phyloP scores from a whole-genome alignment of 176 grass and related monocot genomes.

The Pontederia paniculata region DNA sequence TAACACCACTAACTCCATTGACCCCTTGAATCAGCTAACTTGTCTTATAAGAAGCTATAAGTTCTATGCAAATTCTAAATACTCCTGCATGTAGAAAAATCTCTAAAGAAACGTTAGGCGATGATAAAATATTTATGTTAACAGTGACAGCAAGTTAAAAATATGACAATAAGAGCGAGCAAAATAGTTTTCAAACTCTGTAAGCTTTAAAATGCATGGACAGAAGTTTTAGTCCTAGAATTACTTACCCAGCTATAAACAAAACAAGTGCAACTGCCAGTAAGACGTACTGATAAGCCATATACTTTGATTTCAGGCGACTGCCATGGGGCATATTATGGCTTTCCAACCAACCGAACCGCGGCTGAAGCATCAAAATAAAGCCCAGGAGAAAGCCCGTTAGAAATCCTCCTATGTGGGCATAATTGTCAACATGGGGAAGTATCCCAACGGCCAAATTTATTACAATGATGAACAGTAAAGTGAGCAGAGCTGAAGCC shows the following conservation, averaged over 20 bases:
- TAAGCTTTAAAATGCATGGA: no score
- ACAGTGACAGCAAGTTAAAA: no score
- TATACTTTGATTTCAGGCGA: conserved; percentile 4
- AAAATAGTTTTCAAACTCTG: no score
- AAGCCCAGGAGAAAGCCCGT: conserved; percentile 7
- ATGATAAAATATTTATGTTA: no score
- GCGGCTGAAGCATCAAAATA: conserved; percentile 1
- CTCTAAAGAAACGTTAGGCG: no score
- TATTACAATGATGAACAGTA: neutral
- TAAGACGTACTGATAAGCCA: neutral
- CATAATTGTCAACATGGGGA: conserved; percentile 1
- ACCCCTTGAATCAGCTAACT: no score
- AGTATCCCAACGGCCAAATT: conserved; percentile 1
- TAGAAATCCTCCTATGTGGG: conserved; percentile 4
- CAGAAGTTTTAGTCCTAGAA: neutral
- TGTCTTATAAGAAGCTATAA: no score
- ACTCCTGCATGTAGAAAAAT: no score
- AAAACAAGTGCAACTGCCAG: neutral
- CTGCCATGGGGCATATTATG: neutral
- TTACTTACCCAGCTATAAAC: neutral
- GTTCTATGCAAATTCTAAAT: no score
- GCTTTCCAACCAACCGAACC: conserved; percentile 3
- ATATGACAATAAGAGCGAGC: no score
- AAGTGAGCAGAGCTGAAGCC: conserved; percentile 1
- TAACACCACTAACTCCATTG: no score